Base-by-base conservation (phyloP, 306 rosid genomes). In the Oxytropis ochrocephala region DNA sequence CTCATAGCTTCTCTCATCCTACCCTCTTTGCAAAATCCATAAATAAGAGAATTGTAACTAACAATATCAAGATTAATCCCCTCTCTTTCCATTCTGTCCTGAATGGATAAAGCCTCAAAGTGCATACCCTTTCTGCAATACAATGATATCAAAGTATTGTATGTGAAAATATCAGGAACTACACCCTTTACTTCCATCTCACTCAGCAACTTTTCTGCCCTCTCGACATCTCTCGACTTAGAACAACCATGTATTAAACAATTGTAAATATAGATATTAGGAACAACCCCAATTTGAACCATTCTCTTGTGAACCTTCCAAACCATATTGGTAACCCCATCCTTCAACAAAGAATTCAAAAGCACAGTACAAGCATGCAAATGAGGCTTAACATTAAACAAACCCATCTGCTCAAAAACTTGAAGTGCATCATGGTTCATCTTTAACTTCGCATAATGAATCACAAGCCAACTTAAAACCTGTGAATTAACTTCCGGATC, bases 401-500 rank as follows among this genome's bases (percentile, higher is more conserved):
- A 55, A 78, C 83, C 82, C 96, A 93, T 90, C 67, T 79, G 85
- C 77, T 84, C 97, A 39, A 90, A 81, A 64, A 93, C 97, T 65
- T 86, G 90, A 67, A 86, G 55, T 44, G 98, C 96, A 46, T 90
- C 96, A 17, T 82, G 83, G 68, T 76, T 79, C 96, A 82, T 75
- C 88, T 77, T 88, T 8, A 64, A 83, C 55, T 83, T 83, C 0
- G 86, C 85, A 67, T 82, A 90, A 76, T 55, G 69, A 42, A 88
- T 88, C 73, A 93, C 83, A 54, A 93, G 87, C 97, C 96, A 90
- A 64, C 98, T 93, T 86, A 93, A 81, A 64, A 93, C 80, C 18
- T 93, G 98, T 0, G 96, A 81, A 82, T 82, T 86, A 48, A 79
- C 89, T 71, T 86, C 90, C 0, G 74, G 76, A 78, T 85, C 86